Base-by-base conservation (phyloP, 2,329 filamentous ascomycete species). In the Geosmithia morbida region DNA sequence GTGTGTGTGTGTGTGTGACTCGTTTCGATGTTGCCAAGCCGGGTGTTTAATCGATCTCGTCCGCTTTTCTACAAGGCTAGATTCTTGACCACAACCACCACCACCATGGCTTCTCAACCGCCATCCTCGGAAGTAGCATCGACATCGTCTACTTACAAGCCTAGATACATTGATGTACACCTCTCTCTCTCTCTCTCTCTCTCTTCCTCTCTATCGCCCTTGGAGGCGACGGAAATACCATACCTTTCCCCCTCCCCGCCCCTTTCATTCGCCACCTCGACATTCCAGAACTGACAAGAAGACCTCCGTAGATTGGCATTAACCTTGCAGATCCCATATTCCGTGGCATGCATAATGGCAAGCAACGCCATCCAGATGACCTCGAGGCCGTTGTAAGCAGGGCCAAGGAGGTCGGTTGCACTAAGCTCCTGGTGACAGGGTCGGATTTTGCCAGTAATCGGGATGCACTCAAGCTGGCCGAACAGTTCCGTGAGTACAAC, bases 271-370 rank as follows among this genome's bases (percentile, higher is more conserved):
- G 33, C 18, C 43, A 45, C 17, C 16, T 33, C 10, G 14, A 16
- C 10, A 30, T 45, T n/a, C 29, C 22, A 43, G 18, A 26, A 45
- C 43, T 45, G 43, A 45, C 43, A 17, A 37, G 7, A 6, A 6
- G 20, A 7, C 33, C 3, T 37, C 13, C 56, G 52, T 59, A 83
- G 79, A 83, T 98, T 58, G 92, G 90, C 49, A 96, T 98, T 71
- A 98, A 98, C 64, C 76, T 98, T 48, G 85, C 89, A 47, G 92
- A 98, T 59, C 85, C 86, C 46, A 87, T 96, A 50, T 98, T 90
- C 64, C 77, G 79, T 44, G 92, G 92, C 46, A 66, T 77, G 41
- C 94, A 97, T 60, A 83, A 94, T 59, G 87, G 86, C 57, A 88
- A 81, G 51, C 74, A 85, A 54, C 67, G 70, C 22, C 87, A 94